Percentiles rank a stretch among this genome's conserved stretches.
phyloP scores from a whole-genome alignment of 495 filamentous ascomycete genomes.

The Massariosphaeria phaeospora region DNA sequence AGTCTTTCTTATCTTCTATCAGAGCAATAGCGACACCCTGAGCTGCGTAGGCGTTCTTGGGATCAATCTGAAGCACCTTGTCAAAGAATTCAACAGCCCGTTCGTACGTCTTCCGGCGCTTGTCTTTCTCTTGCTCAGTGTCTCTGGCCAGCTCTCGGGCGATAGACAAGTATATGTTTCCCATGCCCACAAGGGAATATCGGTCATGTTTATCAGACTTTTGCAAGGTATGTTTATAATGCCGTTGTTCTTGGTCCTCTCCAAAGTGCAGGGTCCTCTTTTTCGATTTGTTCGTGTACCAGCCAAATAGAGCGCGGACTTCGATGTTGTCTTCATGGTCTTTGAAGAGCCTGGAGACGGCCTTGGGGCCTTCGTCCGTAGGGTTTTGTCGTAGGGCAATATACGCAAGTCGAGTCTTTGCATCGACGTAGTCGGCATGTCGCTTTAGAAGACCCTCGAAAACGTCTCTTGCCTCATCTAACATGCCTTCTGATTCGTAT shows the following conservation, averaged over 20 bases:
- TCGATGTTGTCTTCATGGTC: constrained; percentile 76
- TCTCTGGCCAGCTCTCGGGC: constrained; percentile 92
- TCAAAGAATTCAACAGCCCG: constrained; percentile 97
- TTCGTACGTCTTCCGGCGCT: constrained; percentile 76
- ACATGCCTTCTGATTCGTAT: constrained; percentile 76
- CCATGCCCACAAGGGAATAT: constrained; percentile 67
- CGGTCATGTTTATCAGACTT: constrained; percentile 77
- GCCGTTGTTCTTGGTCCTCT: constrained; percentile 85
- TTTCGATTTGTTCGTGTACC: constrained; percentile 78
- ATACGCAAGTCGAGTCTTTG: constrained; percentile 78
- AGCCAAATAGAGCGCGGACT: constrained; percentile 85
- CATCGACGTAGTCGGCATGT: constrained; percentile 87
- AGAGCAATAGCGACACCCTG: constrained; percentile 93
- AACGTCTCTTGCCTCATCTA: constrained; percentile 77
- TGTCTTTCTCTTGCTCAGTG: constrained; percentile 82
- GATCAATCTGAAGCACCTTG: constrained; percentile 87
- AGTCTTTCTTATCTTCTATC: constrained; percentile 87
- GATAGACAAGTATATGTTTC: constrained; percentile 78
- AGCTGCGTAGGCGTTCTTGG: constrained; percentile 89
- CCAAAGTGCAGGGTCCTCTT: constrained; percentile 72
- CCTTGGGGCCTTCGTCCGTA: constrained; percentile 77
- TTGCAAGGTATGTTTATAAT: constrained; percentile 93
- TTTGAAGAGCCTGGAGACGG: constrained; percentile 74
- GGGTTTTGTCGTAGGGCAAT: constrained; percentile 80
- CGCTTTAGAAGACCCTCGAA: constrained; percentile 79